Conservation (phyloP, 192 early-diverging fungal species). For the Bifiguratus adelaidae region DNA sequence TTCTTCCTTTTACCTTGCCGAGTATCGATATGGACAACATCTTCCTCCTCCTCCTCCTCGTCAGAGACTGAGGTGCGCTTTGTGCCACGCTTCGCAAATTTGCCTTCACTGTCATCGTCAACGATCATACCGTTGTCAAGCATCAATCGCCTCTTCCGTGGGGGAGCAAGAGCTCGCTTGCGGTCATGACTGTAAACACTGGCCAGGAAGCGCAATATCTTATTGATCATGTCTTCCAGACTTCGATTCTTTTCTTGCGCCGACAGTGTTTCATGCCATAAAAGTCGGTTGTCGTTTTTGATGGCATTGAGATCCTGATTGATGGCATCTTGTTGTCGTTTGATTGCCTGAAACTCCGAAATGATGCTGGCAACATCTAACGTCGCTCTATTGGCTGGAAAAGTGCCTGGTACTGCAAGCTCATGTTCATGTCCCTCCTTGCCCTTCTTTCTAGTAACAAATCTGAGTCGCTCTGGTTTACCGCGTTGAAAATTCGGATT, state of each 20-base stretch:
- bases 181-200: conserved; percentile 63
- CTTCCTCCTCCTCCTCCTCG: no score
- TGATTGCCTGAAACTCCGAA: conserved; percentile 78
- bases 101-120: conserved; percentile 11
- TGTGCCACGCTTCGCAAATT: no score
- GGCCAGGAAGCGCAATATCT: conserved; percentile 86
- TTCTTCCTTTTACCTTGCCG: no score
- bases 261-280: conserved; percentile 77
- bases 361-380: conserved; percentile 42
- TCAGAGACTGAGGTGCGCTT: no score
- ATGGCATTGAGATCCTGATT: conserved; percentile 77
- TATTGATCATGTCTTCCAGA: conserved; percentile 90
- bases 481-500: conserved; percentile 84
- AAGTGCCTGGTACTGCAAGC: conserved; percentile 10
- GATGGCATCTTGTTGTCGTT: conserved; percentile 85
- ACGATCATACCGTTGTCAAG: conserved; percentile 10
- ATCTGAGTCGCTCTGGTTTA: conserved; percentile 79
- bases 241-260: conserved; percentile 70
- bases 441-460: conserved; percentile 81
- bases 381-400: conserved; percentile 27
- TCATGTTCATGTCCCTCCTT: conserved; percentile 21
- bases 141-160: conserved; percentile 19
- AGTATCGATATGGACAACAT: no score
- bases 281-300: conserved; percentile 75
- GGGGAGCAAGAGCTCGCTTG: conserved; percentile 27